Base-by-base conservation (phyloP, 192 early-diverging fungal genomes). In the Backusella morwellensis region DNA sequence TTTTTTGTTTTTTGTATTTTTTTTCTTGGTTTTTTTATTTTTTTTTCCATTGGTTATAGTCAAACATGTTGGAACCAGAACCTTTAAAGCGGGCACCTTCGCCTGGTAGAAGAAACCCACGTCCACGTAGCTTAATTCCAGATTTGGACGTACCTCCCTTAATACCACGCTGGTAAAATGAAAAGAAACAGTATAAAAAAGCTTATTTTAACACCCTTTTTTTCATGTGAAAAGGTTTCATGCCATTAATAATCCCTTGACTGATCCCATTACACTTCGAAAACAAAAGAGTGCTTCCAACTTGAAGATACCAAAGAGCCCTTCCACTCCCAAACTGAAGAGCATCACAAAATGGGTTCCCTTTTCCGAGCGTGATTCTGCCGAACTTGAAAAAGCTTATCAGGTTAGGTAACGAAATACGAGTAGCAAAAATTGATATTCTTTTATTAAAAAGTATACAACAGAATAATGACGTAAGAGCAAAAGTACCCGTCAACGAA, bases 401-500 rank as follows among this genome's bases (percentile, higher is more conserved):
- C 80, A 83, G 73, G 75, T 73, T 34, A 72, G 29, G 70, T 40
- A 72, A 41, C n/a, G 41, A 68, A 56, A 36, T 69, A 29, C 19
- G 0, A 17, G 36, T 23, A 66, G 17, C 29, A 32, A 63, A 59
- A 7, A 29, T 40, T 2, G 38, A 40, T 40, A 40, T 40, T 3
- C 32, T 32, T 40, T 40, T 40, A 40, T 40, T 40, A 63, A 63
- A 63, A 63, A 32, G 5, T 72, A 47, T 15, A 40, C 11, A 32
- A 40, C 38, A 83, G 81, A 52, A 72, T 77, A 47, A 82, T 72
- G 78, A 73, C 75, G 63, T 81, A 41, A 56, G 73, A 66, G 63
- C 79, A 21, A 89, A 81, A 47, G 89, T 95, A 15, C 80, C 89
- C 23, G 92, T 94, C 17, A 91, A 92, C 72, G 93, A 96, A 74